phyloP scores from a whole-genome alignment of 306 rosid species.

The Cucumis sativus region DNA sequence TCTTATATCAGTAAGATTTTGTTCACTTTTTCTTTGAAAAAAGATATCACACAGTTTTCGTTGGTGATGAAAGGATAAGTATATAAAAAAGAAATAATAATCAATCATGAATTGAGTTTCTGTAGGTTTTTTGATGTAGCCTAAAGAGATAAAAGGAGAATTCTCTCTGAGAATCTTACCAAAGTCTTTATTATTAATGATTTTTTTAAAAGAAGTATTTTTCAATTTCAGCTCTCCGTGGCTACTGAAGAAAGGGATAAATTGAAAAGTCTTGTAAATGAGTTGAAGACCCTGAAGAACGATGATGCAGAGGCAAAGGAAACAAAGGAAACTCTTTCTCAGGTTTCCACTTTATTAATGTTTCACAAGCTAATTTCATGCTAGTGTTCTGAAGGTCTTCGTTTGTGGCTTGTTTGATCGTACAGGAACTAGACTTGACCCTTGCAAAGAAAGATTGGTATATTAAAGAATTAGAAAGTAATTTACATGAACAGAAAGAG shows the following conservation, averaged over 20 bases:
- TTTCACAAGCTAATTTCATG: conserved; percentile 7
- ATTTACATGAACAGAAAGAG: conserved; percentile 44
- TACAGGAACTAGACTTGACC: conserved; percentile 65
- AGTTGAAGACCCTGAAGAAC: conserved; percentile 26
- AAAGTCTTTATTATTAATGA: too few species aligned
- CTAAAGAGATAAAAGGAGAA: too few species aligned
- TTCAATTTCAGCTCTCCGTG: conserved; percentile 53
- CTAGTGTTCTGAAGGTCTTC: conserved; percentile 12
- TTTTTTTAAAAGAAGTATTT: conserved; percentile 2
- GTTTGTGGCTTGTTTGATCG: conserved; percentile 20
- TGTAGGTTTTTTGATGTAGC: neutral
- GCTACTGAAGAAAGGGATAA: conserved; percentile 71
- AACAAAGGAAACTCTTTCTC: conserved; percentile 26
- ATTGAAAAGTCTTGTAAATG: conserved; percentile 38
- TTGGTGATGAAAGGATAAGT: neutral
- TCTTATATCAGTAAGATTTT: neutral
- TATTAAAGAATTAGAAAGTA: conserved; percentile 54
- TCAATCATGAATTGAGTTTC: neutral
- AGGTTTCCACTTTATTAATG: conserved; percentile 28
- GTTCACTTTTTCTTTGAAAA: neutral
- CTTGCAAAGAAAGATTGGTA: conserved; percentile 50
- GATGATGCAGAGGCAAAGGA: conserved; percentile 34
- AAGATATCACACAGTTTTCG: neutral
- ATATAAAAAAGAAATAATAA: neutral
- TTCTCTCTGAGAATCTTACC: too few species aligned